Conservation (phyloP, 768 basidiomycete species). For the Termitomyces sp. region DNA sequence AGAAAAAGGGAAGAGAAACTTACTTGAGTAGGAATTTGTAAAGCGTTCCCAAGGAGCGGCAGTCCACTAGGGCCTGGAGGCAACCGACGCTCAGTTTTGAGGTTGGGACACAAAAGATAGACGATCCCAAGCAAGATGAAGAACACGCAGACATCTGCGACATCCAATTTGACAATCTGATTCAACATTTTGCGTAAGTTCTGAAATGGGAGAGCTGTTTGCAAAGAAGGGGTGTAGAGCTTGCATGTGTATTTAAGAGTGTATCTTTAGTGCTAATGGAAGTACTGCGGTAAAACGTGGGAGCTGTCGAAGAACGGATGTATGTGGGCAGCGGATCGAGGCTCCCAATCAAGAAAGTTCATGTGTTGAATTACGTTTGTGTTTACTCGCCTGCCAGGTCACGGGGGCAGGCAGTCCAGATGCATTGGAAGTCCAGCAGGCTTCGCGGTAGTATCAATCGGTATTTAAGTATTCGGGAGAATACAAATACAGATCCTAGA, state of each 20-base stretch:
- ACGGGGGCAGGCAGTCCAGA: no score
- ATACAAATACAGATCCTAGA: no score
- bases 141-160: neutral
- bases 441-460: no score
- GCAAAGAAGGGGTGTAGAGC: neutral
- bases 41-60: neutral
- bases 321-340: neutral
- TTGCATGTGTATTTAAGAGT: neutral
- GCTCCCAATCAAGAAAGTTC: neutral
- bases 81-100: neutral
- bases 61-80: neutral
- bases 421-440: no score
- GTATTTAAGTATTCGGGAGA: neutral
- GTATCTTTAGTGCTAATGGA: no score
- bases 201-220: neutral
- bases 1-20: neutral
- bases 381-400: neutral
- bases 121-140: neutral
- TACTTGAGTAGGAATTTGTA: neutral
- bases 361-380: neutral
- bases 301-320: neutral
- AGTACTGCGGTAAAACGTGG: neutral
- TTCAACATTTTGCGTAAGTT: neutral
- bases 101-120: neutral
- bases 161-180: neutral